Percentiles rank a stretch among this genome's conserved stretches.
These are phyloP conservation scores for Candida qinlingensis DNA, from an alignment of 805 yeast species.

Conservation along the genomic window DNA sequence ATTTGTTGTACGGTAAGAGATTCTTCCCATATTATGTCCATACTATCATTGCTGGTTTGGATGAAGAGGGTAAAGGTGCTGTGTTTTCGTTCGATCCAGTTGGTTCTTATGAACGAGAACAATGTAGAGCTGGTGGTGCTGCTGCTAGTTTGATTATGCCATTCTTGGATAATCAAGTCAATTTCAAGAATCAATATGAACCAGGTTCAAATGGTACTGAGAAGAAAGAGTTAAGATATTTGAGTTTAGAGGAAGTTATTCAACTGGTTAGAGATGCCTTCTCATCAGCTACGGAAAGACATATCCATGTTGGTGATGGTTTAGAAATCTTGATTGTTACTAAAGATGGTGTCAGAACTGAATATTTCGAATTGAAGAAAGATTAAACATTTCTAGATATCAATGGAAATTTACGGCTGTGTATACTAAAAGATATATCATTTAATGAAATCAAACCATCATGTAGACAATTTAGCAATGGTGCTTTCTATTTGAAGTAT, in stretches of 20 bases:
- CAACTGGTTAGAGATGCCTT: slow-evolving; percentile 90
- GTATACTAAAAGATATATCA: no score
- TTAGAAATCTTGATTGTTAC: slow-evolving; percentile 87
- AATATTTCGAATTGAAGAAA: slow-evolving; percentile 80
- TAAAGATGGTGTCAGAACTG: slow-evolving; percentile 85
- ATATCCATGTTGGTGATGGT: slow-evolving; percentile 97
- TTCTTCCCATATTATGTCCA: slow-evolving; percentile 96
- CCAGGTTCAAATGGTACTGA: slow-evolving; percentile 69
- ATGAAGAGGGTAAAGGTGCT: slow-evolving; percentile 82
- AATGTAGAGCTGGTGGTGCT: slow-evolving; percentile 97
- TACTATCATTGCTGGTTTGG: slow-evolving; percentile 91
- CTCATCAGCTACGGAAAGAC: slow-evolving; percentile 95
- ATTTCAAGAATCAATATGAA: slow-evolving; percentile 86
- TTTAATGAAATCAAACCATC: neutral
- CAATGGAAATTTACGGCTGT: no score
- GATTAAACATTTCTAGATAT: slow-evolving; percentile 42
- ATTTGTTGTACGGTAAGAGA: slow-evolving; percentile 84
- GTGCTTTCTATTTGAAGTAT: slow-evolving; percentile 3
- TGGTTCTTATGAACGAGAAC: slow-evolving; percentile 96
- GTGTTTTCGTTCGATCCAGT: slow-evolving; percentile 97
- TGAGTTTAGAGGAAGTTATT: slow-evolving; percentile 79
- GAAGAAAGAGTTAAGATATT: slow-evolving; percentile 55
- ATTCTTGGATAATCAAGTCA: slow-evolving; percentile 94
- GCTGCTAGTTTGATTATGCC: slow-evolving; percentile 97
- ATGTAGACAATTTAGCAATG: neutral